These are phyloP conservation scores for Hyaloscypha variabilis DNA, from an alignment of 495 filamentous ascomycete genomes.

Conservation along the genomic window DNA sequence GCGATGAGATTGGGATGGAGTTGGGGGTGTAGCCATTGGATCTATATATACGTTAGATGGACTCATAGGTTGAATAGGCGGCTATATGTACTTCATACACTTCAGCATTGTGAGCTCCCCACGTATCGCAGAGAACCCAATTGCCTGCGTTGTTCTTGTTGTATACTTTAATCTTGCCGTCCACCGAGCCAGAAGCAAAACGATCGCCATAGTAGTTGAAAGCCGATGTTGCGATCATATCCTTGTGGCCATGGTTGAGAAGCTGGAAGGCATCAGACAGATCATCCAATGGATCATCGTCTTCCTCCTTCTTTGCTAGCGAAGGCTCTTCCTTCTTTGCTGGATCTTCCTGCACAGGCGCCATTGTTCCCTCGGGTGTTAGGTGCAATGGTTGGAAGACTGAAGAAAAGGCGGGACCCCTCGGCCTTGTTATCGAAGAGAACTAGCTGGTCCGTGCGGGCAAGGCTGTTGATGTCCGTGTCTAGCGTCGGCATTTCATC, in stretches of 20 bases:
- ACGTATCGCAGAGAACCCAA: constrained; percentile 83
- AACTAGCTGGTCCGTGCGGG: not conserved
- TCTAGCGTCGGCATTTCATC: not conserved
- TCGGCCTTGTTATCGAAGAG: not conserved
- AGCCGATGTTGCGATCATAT: constrained; percentile 68
- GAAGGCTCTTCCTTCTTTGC: not conserved
- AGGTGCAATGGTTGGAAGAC: not conserved
- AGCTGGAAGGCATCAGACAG: constrained; percentile 41
- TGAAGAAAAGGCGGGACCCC: not conserved
- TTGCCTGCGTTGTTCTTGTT: constrained; percentile 73
- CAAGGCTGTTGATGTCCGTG: not conserved
- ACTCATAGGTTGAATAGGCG: not conserved
- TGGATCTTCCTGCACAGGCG: not conserved
- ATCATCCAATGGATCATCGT: constrained; percentile 7
- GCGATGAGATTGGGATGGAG: constrained; percentile 60
- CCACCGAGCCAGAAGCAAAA: constrained; percentile 85
- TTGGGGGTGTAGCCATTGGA: constrained; percentile 72
- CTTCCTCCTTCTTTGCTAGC: constrained; percentile 22
- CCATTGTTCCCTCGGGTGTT: not conserved
- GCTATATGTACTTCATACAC: constrained; percentile 73
- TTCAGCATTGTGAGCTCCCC: constrained; percentile 90
- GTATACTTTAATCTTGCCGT: constrained; percentile 94
- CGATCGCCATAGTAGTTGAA: constrained; percentile 86
- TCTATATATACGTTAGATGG: constrained; percentile 43
- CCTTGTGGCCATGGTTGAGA: constrained; percentile 63